Evolutionary conservation across 306 rosid genomes (phyloP).

Genomic region (Quercus aquifolioides): DNA sequence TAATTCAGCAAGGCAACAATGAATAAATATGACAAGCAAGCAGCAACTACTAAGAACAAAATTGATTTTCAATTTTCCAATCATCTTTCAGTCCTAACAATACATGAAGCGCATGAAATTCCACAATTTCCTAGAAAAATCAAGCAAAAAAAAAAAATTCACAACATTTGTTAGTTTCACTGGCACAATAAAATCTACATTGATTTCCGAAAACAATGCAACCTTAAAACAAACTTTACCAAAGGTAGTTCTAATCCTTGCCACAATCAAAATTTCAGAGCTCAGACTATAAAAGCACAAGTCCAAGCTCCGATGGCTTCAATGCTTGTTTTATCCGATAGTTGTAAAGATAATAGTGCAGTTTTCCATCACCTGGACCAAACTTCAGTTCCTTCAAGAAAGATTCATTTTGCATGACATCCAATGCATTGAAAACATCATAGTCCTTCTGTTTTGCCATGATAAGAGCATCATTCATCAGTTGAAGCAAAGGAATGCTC

Average conservation of each 20-base stretch:
- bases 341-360: slow-evolving; percentile 68
- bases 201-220: slow-evolving; percentile 22
- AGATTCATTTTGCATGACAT: slow-evolving; percentile 60
- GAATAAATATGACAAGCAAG: not conserved
- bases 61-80: not conserved
- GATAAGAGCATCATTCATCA: slow-evolving; percentile 66
- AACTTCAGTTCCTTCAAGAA: slow-evolving; percentile 66
- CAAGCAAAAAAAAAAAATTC: not conserved
- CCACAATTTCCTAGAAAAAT: not conserved
- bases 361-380: slow-evolving; percentile 71
- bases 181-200: slow-evolving; percentile 18
- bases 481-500: slow-evolving; percentile 53
- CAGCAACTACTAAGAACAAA: not conserved
- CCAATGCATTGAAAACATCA: slow-evolving; percentile 70
- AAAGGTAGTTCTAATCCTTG: slow-evolving; percentile 12
- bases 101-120: not conserved
- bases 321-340: slow-evolving; percentile 41
- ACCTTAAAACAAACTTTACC: slow-evolving; percentile 19
- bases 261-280: slow-evolving; percentile 13
- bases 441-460: slow-evolving; percentile 47
- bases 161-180: not conserved
- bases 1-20: not conserved
- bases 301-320: slow-evolving; percentile 64
- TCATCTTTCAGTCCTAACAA: not conserved
- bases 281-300: slow-evolving; percentile 53